phyloP scores from a whole-genome alignment of 192 early-diverging fungal genomes.

The Coemansia sp. region DNA sequence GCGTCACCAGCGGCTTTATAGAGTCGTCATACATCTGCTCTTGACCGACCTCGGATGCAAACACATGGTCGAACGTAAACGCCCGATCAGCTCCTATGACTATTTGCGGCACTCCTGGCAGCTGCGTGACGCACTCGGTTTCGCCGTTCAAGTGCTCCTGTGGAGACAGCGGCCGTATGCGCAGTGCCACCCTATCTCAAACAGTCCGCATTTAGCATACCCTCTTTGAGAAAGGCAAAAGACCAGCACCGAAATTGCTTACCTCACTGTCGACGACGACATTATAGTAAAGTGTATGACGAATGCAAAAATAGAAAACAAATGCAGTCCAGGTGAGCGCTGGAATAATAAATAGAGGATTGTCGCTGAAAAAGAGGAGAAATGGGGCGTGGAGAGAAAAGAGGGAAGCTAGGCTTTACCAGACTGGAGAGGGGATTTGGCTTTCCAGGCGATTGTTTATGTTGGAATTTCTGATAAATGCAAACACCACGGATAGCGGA shows the following conservation, averaged over 20 bases:
- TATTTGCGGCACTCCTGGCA: conserved; percentile 50
- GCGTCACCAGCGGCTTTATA: conserved; percentile 52
- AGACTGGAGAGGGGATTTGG: too few species aligned
- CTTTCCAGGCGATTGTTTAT: too few species aligned
- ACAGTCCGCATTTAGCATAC: not conserved
- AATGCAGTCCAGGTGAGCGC: not conserved
- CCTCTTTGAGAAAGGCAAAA: not conserved
- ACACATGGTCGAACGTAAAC: conserved; percentile 74
- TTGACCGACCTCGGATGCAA: conserved; percentile 64
- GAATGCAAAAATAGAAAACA: not conserved
- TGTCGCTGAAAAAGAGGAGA: too few species aligned
- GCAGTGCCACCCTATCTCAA: conserved; percentile 47
- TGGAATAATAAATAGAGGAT: too few species aligned
- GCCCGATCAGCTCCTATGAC: conserved; percentile 52
- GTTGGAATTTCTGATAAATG: too few species aligned
- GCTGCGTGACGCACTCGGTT: conserved; percentile 49
- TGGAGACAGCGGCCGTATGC: conserved; percentile 45
- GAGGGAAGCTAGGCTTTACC: too few species aligned
- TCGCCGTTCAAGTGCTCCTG: conserved; percentile 45
- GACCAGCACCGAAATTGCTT: not conserved
- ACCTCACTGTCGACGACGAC: conserved; percentile 42
- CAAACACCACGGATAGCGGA: too few species aligned
- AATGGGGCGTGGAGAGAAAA: too few species aligned
- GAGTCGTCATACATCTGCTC: conserved; percentile 61
- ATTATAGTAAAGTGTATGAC: conserved; percentile 1